phyloP scores from a whole-genome alignment of 345 rosid genomes.

The Camelina neglecta region DNA sequence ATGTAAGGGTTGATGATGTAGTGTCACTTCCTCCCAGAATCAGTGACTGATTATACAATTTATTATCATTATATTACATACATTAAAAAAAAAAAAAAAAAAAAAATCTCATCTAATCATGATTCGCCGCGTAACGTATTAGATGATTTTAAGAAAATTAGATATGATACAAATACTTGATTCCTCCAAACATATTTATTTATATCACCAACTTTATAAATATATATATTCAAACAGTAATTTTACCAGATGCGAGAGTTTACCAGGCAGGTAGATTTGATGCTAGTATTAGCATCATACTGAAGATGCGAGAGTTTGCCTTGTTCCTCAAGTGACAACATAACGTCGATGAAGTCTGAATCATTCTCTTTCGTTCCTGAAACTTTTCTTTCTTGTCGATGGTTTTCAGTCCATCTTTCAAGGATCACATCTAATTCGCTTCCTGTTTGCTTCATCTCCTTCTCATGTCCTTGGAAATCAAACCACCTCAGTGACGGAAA shows the following conservation, averaged over 20 bases:
- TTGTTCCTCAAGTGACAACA: slow-evolving; percentile 56
- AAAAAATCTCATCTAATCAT: neutral
- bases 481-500: slow-evolving; percentile 62
- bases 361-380: slow-evolving; percentile 30
- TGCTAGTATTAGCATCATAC: slow-evolving; percentile 46
- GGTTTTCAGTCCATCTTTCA: slow-evolving; percentile 50
- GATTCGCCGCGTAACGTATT: neutral
- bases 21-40: slow-evolving; percentile 63
- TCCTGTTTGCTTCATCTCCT: slow-evolving; percentile 63
- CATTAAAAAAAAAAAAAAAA: neutral
- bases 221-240: no score
- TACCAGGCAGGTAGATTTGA: slow-evolving; percentile 73
- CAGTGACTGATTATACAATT: slow-evolving; percentile 47
- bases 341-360: slow-evolving; percentile 51
- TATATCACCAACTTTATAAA: neutral
- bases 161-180: neutral
- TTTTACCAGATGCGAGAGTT: neutral
- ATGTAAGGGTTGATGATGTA: slow-evolving; percentile 51
- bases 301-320: slow-evolving; percentile 49
- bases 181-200: neutral
- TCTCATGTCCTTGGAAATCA: slow-evolving; percentile 60
- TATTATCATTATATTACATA: neutral
- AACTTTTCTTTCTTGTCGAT: slow-evolving; percentile 37
- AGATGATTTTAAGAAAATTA: neutral
- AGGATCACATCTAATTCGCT: slow-evolving; percentile 49